Conservation (phyloP, 2,329 filamentous ascomycete genomes). For the Parastagonospora avenae region DNA sequence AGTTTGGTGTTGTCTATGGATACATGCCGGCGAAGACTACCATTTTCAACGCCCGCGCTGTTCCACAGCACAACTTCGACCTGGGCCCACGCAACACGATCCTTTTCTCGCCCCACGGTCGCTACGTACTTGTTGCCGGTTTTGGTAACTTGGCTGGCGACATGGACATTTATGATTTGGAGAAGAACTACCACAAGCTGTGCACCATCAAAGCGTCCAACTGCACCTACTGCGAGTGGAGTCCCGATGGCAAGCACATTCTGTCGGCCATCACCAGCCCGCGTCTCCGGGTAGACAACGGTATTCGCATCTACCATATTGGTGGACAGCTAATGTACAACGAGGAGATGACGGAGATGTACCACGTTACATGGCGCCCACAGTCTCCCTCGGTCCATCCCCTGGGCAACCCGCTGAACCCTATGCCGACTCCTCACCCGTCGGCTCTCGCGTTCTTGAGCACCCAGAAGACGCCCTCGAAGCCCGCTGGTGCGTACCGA, state of each 20-base stretch:
- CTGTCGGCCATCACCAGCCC: slow-evolving; percentile 98
- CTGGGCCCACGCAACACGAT: slow-evolving; percentile 93
- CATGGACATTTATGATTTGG: slow-evolving; percentile 96
- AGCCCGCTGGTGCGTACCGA: slow-evolving; percentile 95
- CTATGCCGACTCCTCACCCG: slow-evolving; percentile 76
- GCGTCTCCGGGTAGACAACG: slow-evolving; percentile 93
- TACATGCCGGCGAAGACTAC: slow-evolving; percentile 99
- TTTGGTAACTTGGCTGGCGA: slow-evolving; percentile 97
- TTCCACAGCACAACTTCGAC: slow-evolving; percentile 82
- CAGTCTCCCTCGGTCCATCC: slow-evolving; percentile 66
- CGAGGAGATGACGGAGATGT: slow-evolving; percentile 92
- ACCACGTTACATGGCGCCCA: slow-evolving; percentile 86
- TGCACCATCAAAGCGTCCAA: slow-evolving; percentile 95
- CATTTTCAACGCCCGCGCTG: slow-evolving; percentile 90
- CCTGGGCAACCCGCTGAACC: slow-evolving; percentile 72
- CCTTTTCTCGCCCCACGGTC: slow-evolving; percentile 88
- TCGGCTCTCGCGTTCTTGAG: slow-evolving; percentile 83
- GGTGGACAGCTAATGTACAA: slow-evolving; percentile 90
- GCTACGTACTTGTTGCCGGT: slow-evolving; percentile 90
- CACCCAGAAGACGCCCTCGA: slow-evolving; percentile 90
- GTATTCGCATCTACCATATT: slow-evolving; percentile 93
- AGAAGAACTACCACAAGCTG: slow-evolving; percentile 91
- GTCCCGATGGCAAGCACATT: slow-evolving; percentile 92
- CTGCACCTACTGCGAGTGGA: slow-evolving; percentile 96
- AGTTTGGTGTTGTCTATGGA: slow-evolving; percentile 96